These are phyloP conservation scores for Pezicula neosporulosa DNA, from an alignment of 2,329 filamentous ascomycete species.

Conservation along the genomic window DNA sequence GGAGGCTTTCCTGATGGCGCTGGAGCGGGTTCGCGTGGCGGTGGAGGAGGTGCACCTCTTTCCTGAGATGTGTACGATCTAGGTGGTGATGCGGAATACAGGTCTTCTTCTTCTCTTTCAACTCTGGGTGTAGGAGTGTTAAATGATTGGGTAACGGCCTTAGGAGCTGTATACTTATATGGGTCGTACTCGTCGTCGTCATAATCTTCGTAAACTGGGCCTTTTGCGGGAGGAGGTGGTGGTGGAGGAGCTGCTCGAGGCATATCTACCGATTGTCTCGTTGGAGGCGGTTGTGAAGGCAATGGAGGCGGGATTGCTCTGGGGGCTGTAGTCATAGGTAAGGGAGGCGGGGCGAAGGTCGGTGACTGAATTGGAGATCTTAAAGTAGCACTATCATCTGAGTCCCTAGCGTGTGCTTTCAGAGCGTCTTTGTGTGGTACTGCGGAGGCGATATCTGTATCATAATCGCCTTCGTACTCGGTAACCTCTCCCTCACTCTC, in stretches of 20 bases:
- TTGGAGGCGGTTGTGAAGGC: conserved; percentile 52
- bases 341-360: conserved; percentile 43
- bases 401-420: conserved; percentile 74
- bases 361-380: conserved; percentile 40
- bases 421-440: conserved; percentile 92
- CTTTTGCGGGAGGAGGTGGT: conserved; percentile 31
- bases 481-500: conserved; percentile 78
- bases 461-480: conserved; percentile 96
- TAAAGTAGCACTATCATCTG: conserved; percentile 61
- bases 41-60: conserved; percentile 40
- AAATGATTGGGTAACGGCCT: conserved; percentile 14
- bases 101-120: conserved; percentile 24
- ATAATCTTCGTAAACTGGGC: conserved; percentile 47
- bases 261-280: conserved; percentile 64
- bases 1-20: conserved; percentile 26
- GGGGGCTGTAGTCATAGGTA: conserved; percentile 51
- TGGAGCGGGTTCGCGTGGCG: conserved; percentile 34
- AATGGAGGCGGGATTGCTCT: conserved; percentile 62
- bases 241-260: conserved; percentile 64
- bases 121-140: conserved; percentile 15
- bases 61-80: conserved; percentile 30
- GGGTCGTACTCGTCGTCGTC: conserved; percentile 72
- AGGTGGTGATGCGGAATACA: conserved; percentile 31
- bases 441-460: conserved; percentile 93
- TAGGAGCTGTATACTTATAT: conserved; percentile 47